These are phyloP conservation scores for Passiflora organensis DNA, from an alignment of 345 rosid genomes.

Conservation along the genomic window DNA sequence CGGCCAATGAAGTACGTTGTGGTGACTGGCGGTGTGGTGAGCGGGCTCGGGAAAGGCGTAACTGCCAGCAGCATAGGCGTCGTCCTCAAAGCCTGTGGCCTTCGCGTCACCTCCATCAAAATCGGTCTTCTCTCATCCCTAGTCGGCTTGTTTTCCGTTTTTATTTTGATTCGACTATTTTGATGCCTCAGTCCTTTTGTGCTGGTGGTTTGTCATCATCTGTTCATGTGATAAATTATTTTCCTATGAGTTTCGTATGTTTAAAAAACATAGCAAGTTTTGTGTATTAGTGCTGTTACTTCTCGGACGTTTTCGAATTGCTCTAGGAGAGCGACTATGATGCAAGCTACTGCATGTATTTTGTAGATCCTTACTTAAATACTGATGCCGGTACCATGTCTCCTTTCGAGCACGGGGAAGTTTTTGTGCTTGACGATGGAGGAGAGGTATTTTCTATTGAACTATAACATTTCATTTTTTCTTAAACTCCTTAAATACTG, in stretches of 20 bases:
- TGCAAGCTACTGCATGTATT: background rate
- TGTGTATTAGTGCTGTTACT: background rate
- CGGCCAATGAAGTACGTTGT: constrained; percentile 78
- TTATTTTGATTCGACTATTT: background rate
- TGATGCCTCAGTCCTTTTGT: background rate
- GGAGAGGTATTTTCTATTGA: constrained; percentile 65
- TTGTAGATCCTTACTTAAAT: constrained; percentile 84
- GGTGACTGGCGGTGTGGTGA: constrained; percentile 95
- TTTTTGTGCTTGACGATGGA: constrained; percentile 94
- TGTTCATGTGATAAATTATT: no score
- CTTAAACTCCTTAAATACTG: no score
- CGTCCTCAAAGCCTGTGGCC: constrained; percentile 91
- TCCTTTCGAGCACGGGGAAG: constrained; percentile 96
- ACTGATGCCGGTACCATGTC: constrained; percentile 99
- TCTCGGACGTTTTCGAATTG: background rate
- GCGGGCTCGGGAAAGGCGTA: constrained; percentile 98
- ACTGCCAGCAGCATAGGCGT: constrained; percentile 96
- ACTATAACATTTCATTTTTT: background rate
- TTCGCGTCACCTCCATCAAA: constrained; percentile 95
- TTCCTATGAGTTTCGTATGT: no score
- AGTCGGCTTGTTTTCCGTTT: background rate
- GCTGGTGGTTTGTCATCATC: no score
- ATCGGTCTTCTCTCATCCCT: constrained; percentile 41
- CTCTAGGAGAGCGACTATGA: no score
- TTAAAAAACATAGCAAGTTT: background rate